These are phyloP conservation scores for Hymenoscyphus scutula DNA, from an alignment of 2,329 filamentous ascomycete genomes.

Conservation along the genomic window DNA sequence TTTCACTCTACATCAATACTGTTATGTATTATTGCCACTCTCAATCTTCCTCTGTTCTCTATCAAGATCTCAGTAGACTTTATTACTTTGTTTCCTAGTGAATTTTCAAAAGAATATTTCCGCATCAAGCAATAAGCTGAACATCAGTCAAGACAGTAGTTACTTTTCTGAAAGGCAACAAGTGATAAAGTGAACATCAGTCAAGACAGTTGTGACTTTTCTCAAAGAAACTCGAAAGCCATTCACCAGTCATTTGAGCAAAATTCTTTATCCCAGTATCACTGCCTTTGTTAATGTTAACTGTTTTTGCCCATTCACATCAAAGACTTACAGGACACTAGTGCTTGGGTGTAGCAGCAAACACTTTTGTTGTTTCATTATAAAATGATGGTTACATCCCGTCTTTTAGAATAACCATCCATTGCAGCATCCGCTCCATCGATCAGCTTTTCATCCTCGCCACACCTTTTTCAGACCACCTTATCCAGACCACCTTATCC, in stretches of 20 bases:
- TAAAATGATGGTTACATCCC: neutral
- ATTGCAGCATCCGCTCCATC: no score
- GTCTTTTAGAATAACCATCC: neutral
- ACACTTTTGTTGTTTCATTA: neutral
- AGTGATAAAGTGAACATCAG: no score
- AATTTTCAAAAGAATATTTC: no score
- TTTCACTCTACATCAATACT: no score
- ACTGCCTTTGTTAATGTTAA: neutral
- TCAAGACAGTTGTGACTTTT: neutral
- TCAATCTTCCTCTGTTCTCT: no score
- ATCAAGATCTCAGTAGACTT: no score
- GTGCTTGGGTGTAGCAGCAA: neutral
- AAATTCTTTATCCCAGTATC: neutral
- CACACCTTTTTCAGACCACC: neutral
- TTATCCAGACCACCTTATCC: neutral
- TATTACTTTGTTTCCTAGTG: no score
- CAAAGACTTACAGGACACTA: neutral
- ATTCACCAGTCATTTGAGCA: neutral
- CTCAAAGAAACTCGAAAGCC: neutral
- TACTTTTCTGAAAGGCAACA: no score
- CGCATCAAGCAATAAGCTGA: no score
- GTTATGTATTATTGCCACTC: no score
- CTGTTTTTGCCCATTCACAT: neutral
- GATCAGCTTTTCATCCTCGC: no score
- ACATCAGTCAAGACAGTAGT: neutral